A percentile compares a stretch with the other conserved stretches of the same genome.
Evolutionary conservation across 2,329 filamentous ascomycete species (phyloP).

Genomic region (Akanthomyces lecanii): DNA sequence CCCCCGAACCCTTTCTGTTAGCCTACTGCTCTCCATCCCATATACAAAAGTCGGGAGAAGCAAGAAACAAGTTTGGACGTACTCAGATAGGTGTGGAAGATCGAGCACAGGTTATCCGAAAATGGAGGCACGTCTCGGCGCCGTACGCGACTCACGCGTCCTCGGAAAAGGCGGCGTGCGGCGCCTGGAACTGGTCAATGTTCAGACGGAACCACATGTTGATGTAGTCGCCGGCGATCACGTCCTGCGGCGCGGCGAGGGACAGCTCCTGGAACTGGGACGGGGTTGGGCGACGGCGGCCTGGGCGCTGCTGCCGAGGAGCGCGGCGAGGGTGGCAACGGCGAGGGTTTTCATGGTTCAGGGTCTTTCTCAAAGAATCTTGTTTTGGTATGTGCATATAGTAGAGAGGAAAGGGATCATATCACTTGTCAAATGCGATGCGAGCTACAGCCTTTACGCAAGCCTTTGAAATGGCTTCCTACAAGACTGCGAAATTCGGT

Average conservation of each 20-base stretch:
- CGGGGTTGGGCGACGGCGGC: not conserved
- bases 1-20: not conserved
- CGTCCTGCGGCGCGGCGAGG: conserved; percentile 1
- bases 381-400: too few species aligned
- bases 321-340: not conserved
- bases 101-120: not conserved
- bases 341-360: not conserved
- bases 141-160: not conserved
- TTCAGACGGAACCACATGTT: not conserved
- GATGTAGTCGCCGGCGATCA: not conserved
- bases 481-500: not conserved
- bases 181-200: not conserved
- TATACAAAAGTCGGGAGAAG: not conserved
- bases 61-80: not conserved
- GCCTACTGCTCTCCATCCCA: too few species aligned
- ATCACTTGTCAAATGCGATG: not conserved
- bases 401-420: not conserved
- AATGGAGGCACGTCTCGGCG: not conserved
- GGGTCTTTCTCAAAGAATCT: too few species aligned
- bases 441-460: not conserved
- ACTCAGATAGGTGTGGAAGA: conserved; percentile 1
- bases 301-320: not conserved
- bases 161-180: conserved; percentile 1
- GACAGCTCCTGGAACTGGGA: not conserved
- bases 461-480: too few species aligned